Percentiles rank a stretch among this genome's conserved stretches.
Conservation (phyloP, 345 rosid species). For the Excoecaria agallocha region DNA sequence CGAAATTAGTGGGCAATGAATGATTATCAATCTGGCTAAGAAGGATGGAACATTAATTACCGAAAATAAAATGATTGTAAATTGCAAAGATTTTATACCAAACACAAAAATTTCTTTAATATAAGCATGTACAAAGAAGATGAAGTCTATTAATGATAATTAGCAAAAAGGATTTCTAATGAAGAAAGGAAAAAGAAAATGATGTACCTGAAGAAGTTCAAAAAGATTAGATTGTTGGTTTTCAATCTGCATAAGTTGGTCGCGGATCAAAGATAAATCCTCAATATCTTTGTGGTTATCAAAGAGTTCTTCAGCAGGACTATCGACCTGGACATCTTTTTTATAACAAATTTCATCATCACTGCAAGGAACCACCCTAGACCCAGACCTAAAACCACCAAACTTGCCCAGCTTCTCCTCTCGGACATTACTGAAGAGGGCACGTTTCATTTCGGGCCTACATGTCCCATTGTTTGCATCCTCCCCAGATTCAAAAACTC, state of each 20-base stretch:
- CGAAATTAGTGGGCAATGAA: background rate
- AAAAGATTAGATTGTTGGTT: constrained; percentile 76
- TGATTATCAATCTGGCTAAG: background rate
- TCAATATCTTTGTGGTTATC: constrained; percentile 55
- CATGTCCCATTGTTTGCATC: constrained; percentile 26
- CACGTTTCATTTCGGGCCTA: constrained; percentile 44
- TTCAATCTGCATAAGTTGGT: constrained; percentile 83
- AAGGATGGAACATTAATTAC: background rate
- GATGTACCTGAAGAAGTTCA: constrained; percentile 74
- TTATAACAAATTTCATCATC: constrained; percentile 38
- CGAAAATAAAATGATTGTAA: background rate
- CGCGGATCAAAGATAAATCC: constrained; percentile 58
- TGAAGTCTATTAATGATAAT: background rate
- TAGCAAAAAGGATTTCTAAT: background rate
- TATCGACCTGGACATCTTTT: constrained; percentile 30
- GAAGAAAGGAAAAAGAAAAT: constrained; percentile 2
- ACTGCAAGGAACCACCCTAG: constrained; percentile 55
- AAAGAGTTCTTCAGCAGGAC: constrained; percentile 31
- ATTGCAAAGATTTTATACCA: background rate
- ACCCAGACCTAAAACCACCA: constrained; percentile 49
- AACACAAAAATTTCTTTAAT: background rate
- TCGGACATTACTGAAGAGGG: constrained; percentile 30
- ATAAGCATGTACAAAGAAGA: background rate
- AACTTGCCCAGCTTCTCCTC: constrained; percentile 41
- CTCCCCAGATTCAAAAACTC: constrained; percentile 30